These are phyloP conservation scores for Endothia cerciana DNA, from an alignment of 2,329 filamentous ascomycete species.

Conservation along the genomic window DNA sequence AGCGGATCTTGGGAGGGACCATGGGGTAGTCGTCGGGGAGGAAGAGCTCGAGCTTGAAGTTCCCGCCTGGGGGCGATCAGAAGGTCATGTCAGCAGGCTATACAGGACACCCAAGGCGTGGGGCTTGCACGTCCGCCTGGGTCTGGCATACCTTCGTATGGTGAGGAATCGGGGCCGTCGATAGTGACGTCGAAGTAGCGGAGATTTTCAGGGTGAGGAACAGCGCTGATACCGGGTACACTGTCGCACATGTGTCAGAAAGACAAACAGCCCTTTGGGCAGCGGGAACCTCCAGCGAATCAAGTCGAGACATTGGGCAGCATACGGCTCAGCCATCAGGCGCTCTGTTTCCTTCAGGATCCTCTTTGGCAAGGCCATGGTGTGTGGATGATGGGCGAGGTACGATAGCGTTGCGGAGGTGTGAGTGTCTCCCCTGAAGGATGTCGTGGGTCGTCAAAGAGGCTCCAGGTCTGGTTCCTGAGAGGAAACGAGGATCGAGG, in stretches of 20 bases:
- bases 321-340: slow-evolving; percentile 94
- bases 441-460: background rate
- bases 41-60: slow-evolving; percentile 97
- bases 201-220: slow-evolving; percentile 96
- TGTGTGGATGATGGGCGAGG: background rate
- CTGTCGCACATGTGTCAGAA: slow-evolving; percentile 51
- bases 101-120: background rate
- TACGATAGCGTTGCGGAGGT: too few relatives aligned
- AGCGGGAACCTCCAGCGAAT: background rate
- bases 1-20: slow-evolving; percentile 97
- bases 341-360: slow-evolving; percentile 99
- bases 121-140: background rate
- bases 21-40: slow-evolving; percentile 98
- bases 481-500: background rate
- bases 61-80: slow-evolving; percentile 57
- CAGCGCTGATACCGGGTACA: slow-evolving; percentile 92
- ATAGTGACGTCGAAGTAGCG: slow-evolving; percentile 98
- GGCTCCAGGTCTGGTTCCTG: background rate
- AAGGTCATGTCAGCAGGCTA: slow-evolving; percentile 9
- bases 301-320: slow-evolving; percentile 20
- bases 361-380: slow-evolving; percentile 85
- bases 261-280: slow-evolving; percentile 12
- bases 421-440: background rate
- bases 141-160: slow-evolving; percentile 78
- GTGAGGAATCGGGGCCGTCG: slow-evolving; percentile 87